These are phyloP conservation scores for Graphiopsis chlorocephala DNA, from an alignment of 2,329 filamentous ascomycete species.

Conservation along the genomic window DNA sequence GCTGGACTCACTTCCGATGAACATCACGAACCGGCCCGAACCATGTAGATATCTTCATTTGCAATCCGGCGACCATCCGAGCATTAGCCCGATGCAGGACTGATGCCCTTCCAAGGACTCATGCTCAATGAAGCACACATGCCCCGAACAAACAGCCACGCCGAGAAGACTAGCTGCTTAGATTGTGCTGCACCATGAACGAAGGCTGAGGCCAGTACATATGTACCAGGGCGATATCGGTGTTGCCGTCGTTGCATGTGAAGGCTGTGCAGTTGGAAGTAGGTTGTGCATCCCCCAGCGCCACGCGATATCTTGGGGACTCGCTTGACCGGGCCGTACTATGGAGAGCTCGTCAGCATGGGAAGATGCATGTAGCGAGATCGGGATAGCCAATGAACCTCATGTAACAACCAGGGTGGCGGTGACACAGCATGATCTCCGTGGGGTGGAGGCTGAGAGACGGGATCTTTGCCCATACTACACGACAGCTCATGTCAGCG, in stretches of 20 bases:
- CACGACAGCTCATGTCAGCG: slow-evolving; percentile 7
- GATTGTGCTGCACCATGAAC: not conserved
- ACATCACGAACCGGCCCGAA: not conserved
- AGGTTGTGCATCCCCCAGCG: slow-evolving; percentile 5
- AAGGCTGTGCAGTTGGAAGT: slow-evolving; percentile 13
- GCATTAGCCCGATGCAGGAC: not conserved
- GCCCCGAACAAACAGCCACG: not conserved
- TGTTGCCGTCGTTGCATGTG: not conserved
- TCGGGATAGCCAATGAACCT: not conserved
- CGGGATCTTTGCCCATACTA: not conserved
- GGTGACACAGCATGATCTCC: slow-evolving; percentile 7
- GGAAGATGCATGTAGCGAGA: slow-evolving; percentile 7
- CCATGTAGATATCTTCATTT: not conserved
- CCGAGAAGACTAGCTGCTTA: not conserved
- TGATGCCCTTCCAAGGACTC: too few species aligned
- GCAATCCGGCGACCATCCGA: not conserved
- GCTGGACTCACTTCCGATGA: not conserved
- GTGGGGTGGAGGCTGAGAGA: slow-evolving; percentile 2
- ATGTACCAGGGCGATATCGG: not conserved
- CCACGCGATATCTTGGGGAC: slow-evolving; percentile 7
- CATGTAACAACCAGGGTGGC: not conserved
- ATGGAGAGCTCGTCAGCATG: not conserved
- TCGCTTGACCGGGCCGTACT: slow-evolving; percentile 4
- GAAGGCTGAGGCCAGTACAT: not conserved
- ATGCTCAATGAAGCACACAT: not conserved